Conservation (phyloP, 2,329 filamentous ascomycete genomes). For the Bipolaris gigantea region DNA sequence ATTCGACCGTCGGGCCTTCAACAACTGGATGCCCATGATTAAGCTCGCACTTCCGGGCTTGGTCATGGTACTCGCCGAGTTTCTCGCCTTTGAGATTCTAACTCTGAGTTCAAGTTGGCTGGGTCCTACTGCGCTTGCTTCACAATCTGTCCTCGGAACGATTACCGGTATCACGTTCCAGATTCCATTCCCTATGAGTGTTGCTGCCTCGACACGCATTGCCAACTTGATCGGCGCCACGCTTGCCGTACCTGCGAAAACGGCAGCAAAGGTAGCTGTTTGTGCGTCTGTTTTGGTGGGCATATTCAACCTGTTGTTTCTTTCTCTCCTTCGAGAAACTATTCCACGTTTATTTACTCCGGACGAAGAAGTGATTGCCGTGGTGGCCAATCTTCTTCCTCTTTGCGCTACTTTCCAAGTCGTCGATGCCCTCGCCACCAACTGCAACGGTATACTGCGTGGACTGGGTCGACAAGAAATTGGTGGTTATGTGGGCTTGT, state of each 20-base stretch:
- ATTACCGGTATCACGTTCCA: conserved; percentile 82
- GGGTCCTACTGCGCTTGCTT: conserved; percentile 76
- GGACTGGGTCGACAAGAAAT: conserved; percentile 88
- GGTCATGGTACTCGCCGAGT: conserved; percentile 93
- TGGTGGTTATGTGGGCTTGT: conserved; percentile 84
- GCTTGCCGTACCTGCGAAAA: conserved; percentile 77
- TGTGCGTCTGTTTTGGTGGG: conserved; percentile 70
- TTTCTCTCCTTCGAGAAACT: conserved; percentile 68
- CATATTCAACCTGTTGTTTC: conserved; percentile 72
- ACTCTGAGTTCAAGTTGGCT: conserved; percentile 82
- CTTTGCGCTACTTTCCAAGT: conserved; percentile 87
- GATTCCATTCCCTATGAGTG: conserved; percentile 87
- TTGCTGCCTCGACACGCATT: conserved; percentile 84
- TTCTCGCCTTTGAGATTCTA: conserved; percentile 87
- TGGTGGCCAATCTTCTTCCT: conserved; percentile 70
- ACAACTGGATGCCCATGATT: conserved; percentile 84
- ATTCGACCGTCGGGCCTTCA: conserved; percentile 68
- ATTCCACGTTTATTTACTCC: conserved; percentile 77
- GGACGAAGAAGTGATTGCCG: conserved; percentile 65
- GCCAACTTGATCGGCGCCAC: conserved; percentile 91
- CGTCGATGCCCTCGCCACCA: conserved; percentile 78
- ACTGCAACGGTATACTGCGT: conserved; percentile 81
- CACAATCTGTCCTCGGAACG: conserved; percentile 82
- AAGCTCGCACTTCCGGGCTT: conserved; percentile 84
- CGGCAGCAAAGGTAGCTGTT: conserved; percentile 76